Conservation (phyloP, 192 early-diverging fungal species). For the Cladochytrium replicatum region DNA sequence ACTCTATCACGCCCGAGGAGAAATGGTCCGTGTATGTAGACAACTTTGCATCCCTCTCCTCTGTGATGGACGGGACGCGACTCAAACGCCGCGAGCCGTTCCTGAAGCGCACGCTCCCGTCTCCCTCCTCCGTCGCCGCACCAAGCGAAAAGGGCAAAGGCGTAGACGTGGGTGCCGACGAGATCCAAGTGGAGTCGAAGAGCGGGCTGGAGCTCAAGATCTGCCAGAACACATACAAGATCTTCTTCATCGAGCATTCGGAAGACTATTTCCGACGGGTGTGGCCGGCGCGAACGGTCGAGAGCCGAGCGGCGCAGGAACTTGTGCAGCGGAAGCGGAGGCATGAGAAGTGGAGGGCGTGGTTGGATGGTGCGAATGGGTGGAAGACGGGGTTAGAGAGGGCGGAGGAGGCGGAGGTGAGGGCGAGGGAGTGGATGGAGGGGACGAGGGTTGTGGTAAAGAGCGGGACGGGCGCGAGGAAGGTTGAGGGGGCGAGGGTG, state of each 20-base stretch:
- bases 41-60: conserved; percentile 80
- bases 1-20: conserved; percentile 76
- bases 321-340: neutral
- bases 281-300: neutral
- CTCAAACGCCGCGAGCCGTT: conserved; percentile 57
- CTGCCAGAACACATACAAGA: conserved; percentile 92
- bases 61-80: conserved; percentile 73
- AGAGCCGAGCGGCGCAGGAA: too few species aligned
- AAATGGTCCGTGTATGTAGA: conserved; percentile 93
- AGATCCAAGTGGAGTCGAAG: conserved; percentile 52
- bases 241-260: conserved; percentile 89
- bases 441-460: conserved; percentile 10
- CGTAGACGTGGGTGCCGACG: conserved; percentile 30
- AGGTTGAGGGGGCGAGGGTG: too few species aligned
- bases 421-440: conserved; percentile 8
- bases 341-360: neutral
- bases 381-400: neutral
- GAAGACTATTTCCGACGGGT: conserved; percentile 71
- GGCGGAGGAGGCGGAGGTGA: neutral
- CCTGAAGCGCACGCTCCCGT: conserved; percentile 53
- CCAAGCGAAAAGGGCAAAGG: conserved; percentile 23
- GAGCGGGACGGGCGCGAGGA: too few species aligned
- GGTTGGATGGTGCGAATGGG: neutral
- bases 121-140: conserved; percentile 28
- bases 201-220: conserved; percentile 93